phyloP scores from a whole-genome alignment of 1,284 basidiomycete genomes.

The Leccinum griseonigrum region DNA sequence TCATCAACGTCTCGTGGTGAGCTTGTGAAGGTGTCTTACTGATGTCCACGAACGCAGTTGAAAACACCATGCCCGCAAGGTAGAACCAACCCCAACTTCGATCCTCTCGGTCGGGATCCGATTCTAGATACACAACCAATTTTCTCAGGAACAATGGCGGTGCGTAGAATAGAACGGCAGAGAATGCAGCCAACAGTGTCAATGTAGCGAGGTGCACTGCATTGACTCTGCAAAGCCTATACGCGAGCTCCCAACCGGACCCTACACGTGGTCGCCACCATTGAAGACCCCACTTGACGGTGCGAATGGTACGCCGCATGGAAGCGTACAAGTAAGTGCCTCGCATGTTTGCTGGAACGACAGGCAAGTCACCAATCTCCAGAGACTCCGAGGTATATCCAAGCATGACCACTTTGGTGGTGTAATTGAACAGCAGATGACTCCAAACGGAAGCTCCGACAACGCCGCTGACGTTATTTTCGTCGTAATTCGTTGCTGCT shows the following conservation, averaged over 20 bases:
- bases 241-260: constrained; percentile 62
- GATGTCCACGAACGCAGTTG: constrained; percentile 59
- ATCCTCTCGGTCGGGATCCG: constrained; percentile 49
- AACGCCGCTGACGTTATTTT: constrained; percentile 66
- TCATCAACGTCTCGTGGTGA: not conserved
- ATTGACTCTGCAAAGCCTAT: constrained; percentile 59
- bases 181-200: constrained; percentile 54
- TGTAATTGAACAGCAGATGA: constrained; percentile 69
- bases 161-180: constrained; percentile 72
- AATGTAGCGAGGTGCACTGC: constrained; percentile 40
- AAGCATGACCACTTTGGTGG: constrained; percentile 79
- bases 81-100: constrained; percentile 74
- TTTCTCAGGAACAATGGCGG: constrained; percentile 76
- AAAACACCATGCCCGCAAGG: constrained; percentile 64
- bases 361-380: constrained; percentile 83
- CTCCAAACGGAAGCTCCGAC: constrained; percentile 38
- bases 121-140: constrained; percentile 75
- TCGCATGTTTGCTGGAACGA: constrained; percentile 72
- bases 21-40: constrained; percentile 39
- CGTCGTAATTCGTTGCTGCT: constrained; percentile 50
- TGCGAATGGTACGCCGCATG: constrained; percentile 37
- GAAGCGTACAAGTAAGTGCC: constrained; percentile 49
- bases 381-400: constrained; percentile 71
- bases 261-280: constrained; percentile 41
- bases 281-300: constrained; percentile 37